Conservation (phyloP, 108 stramenopile species). For the Nitzschia sp. region DNA sequence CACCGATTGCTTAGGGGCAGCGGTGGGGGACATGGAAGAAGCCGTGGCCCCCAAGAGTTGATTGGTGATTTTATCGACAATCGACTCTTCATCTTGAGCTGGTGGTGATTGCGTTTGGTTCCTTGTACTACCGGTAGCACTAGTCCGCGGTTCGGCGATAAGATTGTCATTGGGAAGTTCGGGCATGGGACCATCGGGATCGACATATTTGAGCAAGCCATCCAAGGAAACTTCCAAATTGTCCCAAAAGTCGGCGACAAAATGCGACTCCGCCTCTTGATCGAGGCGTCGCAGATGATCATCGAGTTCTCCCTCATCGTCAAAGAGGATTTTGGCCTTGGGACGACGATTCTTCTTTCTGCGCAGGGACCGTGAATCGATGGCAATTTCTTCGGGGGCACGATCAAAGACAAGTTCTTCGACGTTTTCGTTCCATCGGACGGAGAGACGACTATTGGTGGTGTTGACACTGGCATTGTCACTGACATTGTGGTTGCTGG, state of each 20-base stretch:
- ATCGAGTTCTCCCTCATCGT: constrained; percentile 24
- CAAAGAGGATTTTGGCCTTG: constrained; percentile 24
- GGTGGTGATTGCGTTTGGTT: no score
- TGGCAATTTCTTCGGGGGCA: constrained; percentile 17
- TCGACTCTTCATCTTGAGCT: constrained; percentile 1
- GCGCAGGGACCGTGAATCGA: not conserved
- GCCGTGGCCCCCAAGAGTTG: not conserved
- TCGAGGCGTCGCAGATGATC: constrained; percentile 35
- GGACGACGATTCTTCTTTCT: constrained; percentile 13
- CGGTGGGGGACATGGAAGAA: not conserved
- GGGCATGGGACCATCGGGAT: no score
- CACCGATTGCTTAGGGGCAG: not conserved
- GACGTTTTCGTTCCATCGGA: constrained; percentile 56
- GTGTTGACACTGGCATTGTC: not conserved
- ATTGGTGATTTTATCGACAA: not conserved
- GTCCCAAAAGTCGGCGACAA: constrained; percentile 38
- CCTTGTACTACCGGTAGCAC: no score
- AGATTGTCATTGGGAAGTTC: no score
- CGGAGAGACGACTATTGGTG: not conserved
- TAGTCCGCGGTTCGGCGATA: no score
- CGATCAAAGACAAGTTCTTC: constrained; percentile 46
- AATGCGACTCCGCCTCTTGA: constrained; percentile 28
- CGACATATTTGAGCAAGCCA: constrained; percentile 22
- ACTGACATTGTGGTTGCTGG: not conserved
- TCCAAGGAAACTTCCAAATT: constrained; percentile 40